Evolutionary conservation across 2,329 filamentous ascomycete species (phyloP).

Genomic region (Emergomyces pasteurianus): DNA sequence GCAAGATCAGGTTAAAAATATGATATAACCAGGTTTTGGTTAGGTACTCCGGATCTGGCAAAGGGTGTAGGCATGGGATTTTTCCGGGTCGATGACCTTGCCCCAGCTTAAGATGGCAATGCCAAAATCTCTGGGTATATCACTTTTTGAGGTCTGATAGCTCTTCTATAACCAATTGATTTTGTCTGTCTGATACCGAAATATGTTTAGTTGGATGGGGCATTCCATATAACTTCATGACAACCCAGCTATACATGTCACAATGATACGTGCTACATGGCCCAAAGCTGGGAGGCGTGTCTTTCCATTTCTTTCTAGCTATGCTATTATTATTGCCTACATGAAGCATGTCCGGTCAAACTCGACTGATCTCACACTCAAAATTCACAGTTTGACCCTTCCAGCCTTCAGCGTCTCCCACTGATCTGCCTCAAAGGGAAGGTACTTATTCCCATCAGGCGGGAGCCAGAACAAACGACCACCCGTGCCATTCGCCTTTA

Average conservation of each 20-base stretch:
- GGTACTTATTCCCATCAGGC: conserved; percentile 40
- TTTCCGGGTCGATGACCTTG: not conserved
- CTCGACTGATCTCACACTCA: not conserved
- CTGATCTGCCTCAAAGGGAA: conserved; percentile 45
- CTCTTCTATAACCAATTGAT: not conserved
- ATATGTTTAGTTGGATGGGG: not conserved
- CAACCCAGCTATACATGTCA: not conserved
- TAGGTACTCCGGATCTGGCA: not conserved
- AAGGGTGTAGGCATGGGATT: not conserved
- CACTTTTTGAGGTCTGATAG: not conserved
- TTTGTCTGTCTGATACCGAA: not conserved
- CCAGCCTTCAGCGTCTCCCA: conserved; percentile 42
- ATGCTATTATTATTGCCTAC: not conserved
- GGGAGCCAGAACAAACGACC: conserved; percentile 35
- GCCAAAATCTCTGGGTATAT: not conserved
- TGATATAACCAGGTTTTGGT: not conserved
- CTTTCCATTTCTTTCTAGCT: not conserved
- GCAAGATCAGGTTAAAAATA: not conserved
- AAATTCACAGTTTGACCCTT: conserved; percentile 32
- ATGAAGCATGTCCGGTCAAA: no score
- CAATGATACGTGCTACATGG: not conserved
- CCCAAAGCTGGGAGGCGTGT: not conserved
- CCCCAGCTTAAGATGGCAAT: not conserved
- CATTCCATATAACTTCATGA: not conserved
- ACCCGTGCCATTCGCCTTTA: not conserved